Evolutionary conservation across 768 basidiomycete species (phyloP), one percentile per base, ranked within the genome.

Genomic region (Lactarius hatsudake): DNA sequence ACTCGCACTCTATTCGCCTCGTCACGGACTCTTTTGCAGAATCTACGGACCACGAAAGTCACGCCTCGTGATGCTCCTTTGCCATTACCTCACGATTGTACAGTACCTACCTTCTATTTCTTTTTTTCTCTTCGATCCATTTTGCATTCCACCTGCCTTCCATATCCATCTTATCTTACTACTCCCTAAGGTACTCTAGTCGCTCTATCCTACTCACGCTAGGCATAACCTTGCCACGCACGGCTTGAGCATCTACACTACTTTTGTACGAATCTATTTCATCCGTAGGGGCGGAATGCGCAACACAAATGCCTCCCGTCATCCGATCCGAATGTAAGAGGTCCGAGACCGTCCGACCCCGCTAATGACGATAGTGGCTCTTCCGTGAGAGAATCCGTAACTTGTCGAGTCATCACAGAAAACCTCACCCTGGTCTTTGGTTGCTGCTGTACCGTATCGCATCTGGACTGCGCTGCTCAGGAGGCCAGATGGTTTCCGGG

Each of bases 1-100:
- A 86, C 58, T 78, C 77, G 15, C 78, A 85, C 66, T 83, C 86
- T 1, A 83, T 89, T 59, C 79, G 81, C 60, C 73, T 90, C 36
- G 86, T 85, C 43, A 87, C 87, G 1, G 86, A 90, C 67, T 76
- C 86, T 78, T 73, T 58, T 54, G 8, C 30, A 20, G 62, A 64
- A 9, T 9, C 30, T 38, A 18, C 32, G 3, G 64, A 56, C 7
- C 2, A 23, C 12, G 60, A 64, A 9, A 28, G 15, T 40, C 51
- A 36, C 18, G n/a, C 10, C 9, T 36, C 4, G 26, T 57, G 53
- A 59, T 7, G 5, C 2, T n/a, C 17, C 10, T 42, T 5, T 20
- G 36, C 12, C 26, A 2, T 18, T 20, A 36, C 12, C 26, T 9
- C 58, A 30, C 58, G 12, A 20, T 10, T 51, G 34, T 15, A 30